phyloP scores from a whole-genome alignment of 2,329 filamentous ascomycete species.

The Gnomoniopsis smithogilvyi region DNA sequence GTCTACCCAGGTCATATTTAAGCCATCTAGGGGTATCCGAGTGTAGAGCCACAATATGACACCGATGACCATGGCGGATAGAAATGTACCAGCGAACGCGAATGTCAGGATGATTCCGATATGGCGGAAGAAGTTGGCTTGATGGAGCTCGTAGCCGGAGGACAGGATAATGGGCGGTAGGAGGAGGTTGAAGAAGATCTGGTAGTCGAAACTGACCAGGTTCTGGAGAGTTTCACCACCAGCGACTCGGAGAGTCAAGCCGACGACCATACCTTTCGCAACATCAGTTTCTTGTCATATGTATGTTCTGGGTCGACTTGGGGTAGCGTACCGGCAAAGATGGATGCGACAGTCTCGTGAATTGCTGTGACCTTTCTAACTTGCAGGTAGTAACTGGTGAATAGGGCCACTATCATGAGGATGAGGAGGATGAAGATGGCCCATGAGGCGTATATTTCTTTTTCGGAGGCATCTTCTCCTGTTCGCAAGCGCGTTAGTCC shows the following conservation, averaged over 20 bases:
- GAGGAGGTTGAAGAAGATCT: conserved; percentile 98
- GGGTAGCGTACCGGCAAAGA: conserved; percentile 74
- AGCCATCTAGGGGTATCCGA: conserved; percentile 76
- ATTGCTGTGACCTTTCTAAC: conserved; percentile 96
- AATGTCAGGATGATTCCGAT: conserved; percentile 97
- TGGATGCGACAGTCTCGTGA: conserved; percentile 96
- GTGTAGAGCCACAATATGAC: conserved; percentile 87
- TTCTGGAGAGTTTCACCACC: conserved; percentile 81
- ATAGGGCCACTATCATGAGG: conserved; percentile 89
- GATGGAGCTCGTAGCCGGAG: conserved; percentile 94
- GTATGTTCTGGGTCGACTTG: background rate
- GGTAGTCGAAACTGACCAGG: conserved; percentile 94
- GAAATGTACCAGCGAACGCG: conserved; percentile 94
- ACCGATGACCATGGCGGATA: conserved; percentile 93
- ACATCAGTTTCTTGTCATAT: conserved; percentile 5
- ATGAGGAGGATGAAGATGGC: conserved; percentile 95
- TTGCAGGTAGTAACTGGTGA: conserved; percentile 95
- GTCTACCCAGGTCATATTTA: conserved; percentile 88
- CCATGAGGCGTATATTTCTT: conserved; percentile 95
- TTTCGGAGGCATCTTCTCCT: conserved; percentile 78
- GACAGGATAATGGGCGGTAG: conserved; percentile 98
- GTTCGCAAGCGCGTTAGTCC: conserved; percentile 27
- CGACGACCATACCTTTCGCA: conserved; percentile 82
- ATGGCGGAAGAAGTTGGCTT: conserved; percentile 98
- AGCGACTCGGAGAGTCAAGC: conserved; percentile 79